Percentiles rank a stretch among this genome's conserved stretches.
Conservation (phyloP, 2,329 filamentous ascomycete species). For the Aureobasidium pullulans region DNA sequence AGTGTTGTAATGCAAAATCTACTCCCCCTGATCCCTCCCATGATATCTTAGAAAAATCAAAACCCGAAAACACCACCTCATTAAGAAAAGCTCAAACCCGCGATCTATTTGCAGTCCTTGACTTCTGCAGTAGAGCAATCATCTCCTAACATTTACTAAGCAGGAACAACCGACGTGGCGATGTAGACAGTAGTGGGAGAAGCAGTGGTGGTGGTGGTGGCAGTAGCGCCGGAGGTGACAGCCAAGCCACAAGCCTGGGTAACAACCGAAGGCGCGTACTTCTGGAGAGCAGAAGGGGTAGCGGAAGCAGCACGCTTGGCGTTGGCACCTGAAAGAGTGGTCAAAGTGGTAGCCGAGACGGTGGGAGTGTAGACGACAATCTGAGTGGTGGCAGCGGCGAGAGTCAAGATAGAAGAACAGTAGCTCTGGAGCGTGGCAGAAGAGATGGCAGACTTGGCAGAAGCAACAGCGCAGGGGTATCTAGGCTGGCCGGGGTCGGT, state of each 20-base stretch:
- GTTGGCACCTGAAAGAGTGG: neutral
- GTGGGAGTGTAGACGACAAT: constrained; percentile 1
- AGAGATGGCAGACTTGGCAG: constrained; percentile 13
- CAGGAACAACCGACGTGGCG: neutral
- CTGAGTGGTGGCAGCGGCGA: neutral
- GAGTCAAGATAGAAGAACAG: constrained; percentile 14
- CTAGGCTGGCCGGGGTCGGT: constrained; percentile 12
- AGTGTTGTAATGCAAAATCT: neutral
- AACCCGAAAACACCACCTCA: neutral
- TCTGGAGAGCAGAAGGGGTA: constrained; percentile 15
- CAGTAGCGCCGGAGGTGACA: neutral
- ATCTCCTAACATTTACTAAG: neutral
- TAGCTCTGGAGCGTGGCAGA: constrained; percentile 15
- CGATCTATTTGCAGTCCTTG: neutral
- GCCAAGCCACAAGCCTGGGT: constrained; percentile 14
- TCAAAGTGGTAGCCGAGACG: neutral
- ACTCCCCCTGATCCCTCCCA: neutral
- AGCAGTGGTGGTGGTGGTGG: constrained; percentile 9
- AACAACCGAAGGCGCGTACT: constrained; percentile 13
- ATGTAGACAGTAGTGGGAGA: neutral
- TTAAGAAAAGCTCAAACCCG: neutral
- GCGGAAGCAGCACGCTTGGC: neutral
- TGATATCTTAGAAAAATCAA: neutral
- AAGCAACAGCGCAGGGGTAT: constrained; percentile 12
- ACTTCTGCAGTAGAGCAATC: too few relatives aligned